Evolutionary conservation across 805 yeast species (phyloP).

Genomic region (Candida insectorum): DNA sequence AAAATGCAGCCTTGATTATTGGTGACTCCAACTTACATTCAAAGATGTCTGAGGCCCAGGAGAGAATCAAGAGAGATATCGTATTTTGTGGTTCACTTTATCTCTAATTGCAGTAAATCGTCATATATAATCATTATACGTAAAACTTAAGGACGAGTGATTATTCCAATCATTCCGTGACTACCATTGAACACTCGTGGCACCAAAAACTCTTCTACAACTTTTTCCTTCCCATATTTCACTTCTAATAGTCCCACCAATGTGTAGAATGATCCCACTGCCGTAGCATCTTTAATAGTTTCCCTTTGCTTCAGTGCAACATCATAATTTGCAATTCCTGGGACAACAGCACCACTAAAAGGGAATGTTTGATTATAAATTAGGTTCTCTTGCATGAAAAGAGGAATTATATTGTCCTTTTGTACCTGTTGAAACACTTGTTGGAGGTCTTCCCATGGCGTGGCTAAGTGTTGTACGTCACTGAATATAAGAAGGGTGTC

Average conservation of each 20-base stretch:
- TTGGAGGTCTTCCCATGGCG: constrained; percentile 24
- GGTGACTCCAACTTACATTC: constrained; percentile 90
- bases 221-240: constrained; percentile 24
- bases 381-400: constrained; percentile 29
- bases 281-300: constrained; percentile 18
- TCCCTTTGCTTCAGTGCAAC: too few relatives aligned
- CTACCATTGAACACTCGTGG: constrained; percentile 25
- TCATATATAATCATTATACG: too few relatives aligned
- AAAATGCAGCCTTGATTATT: constrained; percentile 87
- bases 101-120: constrained; percentile 36
- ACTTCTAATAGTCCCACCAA: constrained; percentile 32
- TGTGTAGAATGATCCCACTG: constrained; percentile 36
- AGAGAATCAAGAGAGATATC: constrained; percentile 90
- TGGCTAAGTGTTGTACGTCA: constrained; percentile 25
- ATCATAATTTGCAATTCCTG: too few relatives aligned
- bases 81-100: constrained; percentile 96
- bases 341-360: constrained; percentile 21
- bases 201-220: constrained; percentile 17
- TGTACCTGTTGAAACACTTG: constrained; percentile 19
- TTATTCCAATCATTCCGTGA: constrained; percentile 26
- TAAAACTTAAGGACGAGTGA: constrained; percentile 2
- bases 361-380: constrained; percentile 29
- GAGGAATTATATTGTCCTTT: constrained; percentile 19
- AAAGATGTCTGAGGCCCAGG: constrained; percentile 91
- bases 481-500: constrained; percentile 20